Conservation (phyloP, 2,329 filamentous ascomycete species). For the Plectosphaerella plurivora region DNA sequence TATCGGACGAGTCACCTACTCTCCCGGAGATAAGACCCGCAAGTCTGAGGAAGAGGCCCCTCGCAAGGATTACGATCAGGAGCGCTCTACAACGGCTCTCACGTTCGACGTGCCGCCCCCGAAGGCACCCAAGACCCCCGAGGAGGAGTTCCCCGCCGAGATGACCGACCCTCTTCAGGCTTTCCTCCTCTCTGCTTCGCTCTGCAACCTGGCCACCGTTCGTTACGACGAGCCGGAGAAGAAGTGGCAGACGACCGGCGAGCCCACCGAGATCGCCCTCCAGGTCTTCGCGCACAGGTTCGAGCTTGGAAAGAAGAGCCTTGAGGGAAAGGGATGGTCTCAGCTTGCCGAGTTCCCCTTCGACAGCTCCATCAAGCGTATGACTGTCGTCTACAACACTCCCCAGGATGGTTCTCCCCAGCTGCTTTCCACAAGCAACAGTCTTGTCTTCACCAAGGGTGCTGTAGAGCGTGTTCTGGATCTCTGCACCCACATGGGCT, state of each 20-base stretch:
- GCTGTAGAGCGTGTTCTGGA: conserved; percentile 58
- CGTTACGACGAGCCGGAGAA: conserved; percentile 48
- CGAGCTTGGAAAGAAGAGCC: conserved; percentile 47
- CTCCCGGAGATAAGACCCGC: conserved; percentile 27
- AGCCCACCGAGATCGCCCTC: conserved; percentile 72
- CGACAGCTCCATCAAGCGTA: conserved; percentile 72
- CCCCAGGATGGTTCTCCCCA: conserved; percentile 19
- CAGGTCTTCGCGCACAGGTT: conserved; percentile 73
- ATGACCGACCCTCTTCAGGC: conserved; percentile 45
- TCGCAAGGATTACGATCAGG: conserved; percentile 52
- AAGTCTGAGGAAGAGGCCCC: conserved; percentile 18
- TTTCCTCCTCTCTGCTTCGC: conserved; percentile 52
- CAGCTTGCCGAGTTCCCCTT: conserved; percentile 72
- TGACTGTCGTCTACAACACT: conserved; percentile 68
- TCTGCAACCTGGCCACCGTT: conserved; percentile 63
- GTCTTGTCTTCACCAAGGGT: conserved; percentile 57
- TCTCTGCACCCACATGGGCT: conserved; percentile 45
- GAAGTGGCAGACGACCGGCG: conserved; percentile 63
- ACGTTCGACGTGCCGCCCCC: conserved; percentile 60
- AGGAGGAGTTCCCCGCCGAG: conserved; percentile 30
- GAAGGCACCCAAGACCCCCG: conserved; percentile 36
- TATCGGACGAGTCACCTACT: conserved; percentile 47
- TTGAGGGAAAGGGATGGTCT: conserved; percentile 53
- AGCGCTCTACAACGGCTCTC: conserved; percentile 55
- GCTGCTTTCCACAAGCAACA: conserved; percentile 24